Evolutionary conservation across 768 basidiomycete genomes (phyloP), one percentile per base, ranked within the genome.

Genomic region (Serendipita sp.): DNA sequence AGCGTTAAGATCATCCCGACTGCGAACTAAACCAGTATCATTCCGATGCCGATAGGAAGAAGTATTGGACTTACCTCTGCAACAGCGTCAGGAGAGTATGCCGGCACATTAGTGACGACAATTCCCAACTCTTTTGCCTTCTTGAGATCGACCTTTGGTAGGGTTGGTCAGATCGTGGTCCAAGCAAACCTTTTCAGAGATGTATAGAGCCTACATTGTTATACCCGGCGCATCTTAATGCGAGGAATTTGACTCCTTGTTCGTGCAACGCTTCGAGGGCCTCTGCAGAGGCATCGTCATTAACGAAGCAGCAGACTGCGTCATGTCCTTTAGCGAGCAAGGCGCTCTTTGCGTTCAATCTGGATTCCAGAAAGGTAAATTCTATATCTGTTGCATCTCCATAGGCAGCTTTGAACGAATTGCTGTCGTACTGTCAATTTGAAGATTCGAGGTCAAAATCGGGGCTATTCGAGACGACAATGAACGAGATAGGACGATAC

Each of bases 71-170:
- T 2, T 33, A 64, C 63, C 52, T 66, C 67, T n/a, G 67, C 68
- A 55, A 67, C 68, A 15, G 68, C 68, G 34, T 69, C 66, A n/a
- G 68, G 68, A 8, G 67, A 68, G 60, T 69, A 69, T 6, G 68
- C 65, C 5, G 68, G 68, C 13, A 69, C 68, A 31, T 66, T 45
- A n/a, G 63, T 53, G 44, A 69, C 68, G 18, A 50, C 52, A 18
- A 69, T 65, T 1, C 68, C 68, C 3, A 68, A 52, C 23, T 68
- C 64, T 5, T 53, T 40, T 3, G 67, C 67, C 63, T 64, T 65
- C 3, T 66, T 66, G 44, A 69, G 31, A 58, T 69, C 68, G 18
- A 69, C 68, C 66, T 68, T 65, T 36, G 27, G 3, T 34, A 4
- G 27, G 1, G 8, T 1, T 0, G 8, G 29, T 50, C 48, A 50